A percentile compares a stretch with the other conserved stretches of the same genome.
phyloP scores from a whole-genome alignment of 108 stramenopile genomes.

The Discostella stelligeroides region DNA sequence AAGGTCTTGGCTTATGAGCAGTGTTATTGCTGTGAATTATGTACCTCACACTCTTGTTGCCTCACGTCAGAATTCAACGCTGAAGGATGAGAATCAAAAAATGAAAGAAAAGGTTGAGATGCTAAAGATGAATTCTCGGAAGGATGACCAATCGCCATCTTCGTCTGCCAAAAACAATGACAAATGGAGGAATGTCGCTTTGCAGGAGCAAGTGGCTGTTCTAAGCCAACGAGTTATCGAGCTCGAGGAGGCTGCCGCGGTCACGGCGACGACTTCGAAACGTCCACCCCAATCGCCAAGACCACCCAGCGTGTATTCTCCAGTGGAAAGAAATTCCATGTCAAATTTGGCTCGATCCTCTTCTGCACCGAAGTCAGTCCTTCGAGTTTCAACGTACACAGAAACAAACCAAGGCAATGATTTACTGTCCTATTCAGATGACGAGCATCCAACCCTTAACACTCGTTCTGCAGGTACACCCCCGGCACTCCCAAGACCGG shows the following conservation, averaged over 20 bases:
- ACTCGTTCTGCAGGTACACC: background rate
- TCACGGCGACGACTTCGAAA: background rate
- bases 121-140: constrained; percentile 29
- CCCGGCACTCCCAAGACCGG: constrained; percentile 11
- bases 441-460: background rate
- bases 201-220: constrained; percentile 65
- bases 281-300: constrained; percentile 15
- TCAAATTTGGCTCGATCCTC: constrained; percentile 3
- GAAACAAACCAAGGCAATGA: constrained; percentile 23
- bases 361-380: constrained; percentile 17
- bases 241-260: constrained; percentile 50
- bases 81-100: constrained; percentile 79
- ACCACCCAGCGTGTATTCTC: constrained; percentile 36
- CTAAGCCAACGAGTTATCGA: constrained; percentile 61
- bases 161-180: constrained; percentile 53
- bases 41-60: background rate
- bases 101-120: constrained; percentile 56
- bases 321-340: constrained; percentile 29
- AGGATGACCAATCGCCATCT: constrained; percentile 35
- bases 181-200: constrained; percentile 59
- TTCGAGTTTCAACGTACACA: constrained; percentile 17
- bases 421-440: constrained; percentile 23
- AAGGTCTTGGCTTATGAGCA: background rate
- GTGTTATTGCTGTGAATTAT: background rate
- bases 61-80: constrained; percentile 25